Conservation (phyloP, 1,284 basidiomycete species). For the Puccinia hordei region DNA sequence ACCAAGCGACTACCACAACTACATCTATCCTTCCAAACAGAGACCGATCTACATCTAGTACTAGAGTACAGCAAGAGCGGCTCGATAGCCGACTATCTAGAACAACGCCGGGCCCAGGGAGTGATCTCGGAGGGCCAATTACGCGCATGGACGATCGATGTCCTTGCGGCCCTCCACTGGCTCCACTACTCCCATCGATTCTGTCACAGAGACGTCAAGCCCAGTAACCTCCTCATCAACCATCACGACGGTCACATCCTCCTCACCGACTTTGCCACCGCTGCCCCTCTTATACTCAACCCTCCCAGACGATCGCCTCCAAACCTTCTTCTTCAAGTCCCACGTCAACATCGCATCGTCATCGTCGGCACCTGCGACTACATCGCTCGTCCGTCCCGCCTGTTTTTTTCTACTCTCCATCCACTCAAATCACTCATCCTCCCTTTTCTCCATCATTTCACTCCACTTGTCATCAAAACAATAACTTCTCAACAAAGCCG, state of each 20-base stretch:
- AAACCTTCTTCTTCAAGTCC: background rate
- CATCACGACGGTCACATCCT: slow-evolving; percentile 66
- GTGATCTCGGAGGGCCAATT: slow-evolving; percentile 64
- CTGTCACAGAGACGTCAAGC: slow-evolving; percentile 77
- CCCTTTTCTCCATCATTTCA: too few relatives aligned
- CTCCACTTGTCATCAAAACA: too few relatives aligned
- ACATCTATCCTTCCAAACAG: slow-evolving; percentile 76
- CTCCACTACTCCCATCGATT: slow-evolving; percentile 75
- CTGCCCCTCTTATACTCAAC: slow-evolving; percentile 66
- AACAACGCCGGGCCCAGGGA: slow-evolving; percentile 63
- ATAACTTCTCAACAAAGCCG: slow-evolving; percentile 63
- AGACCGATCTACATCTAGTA: slow-evolving; percentile 72
- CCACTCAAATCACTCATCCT: background rate
- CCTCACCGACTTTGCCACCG: slow-evolving; percentile 87
- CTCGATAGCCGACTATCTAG: slow-evolving; percentile 62
- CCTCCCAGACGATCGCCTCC: too few relatives aligned
- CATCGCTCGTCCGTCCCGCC: slow-evolving; percentile 54
- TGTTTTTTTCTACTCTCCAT: too few relatives aligned
- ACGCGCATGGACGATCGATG: slow-evolving; percentile 76
- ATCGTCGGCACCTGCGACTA: slow-evolving; percentile 56
- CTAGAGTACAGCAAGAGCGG: slow-evolving; percentile 81
- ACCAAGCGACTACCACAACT: slow-evolving; percentile 63
- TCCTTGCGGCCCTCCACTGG: slow-evolving; percentile 79
- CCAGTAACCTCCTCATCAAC: slow-evolving; percentile 83
- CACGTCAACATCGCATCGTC: slow-evolving; percentile 61